Percentiles rank a stretch among this genome's conserved stretches.
Evolutionary conservation across 176 grass and related monocot genomes (phyloP).

Genomic region (Elymus sibiricus): DNA sequence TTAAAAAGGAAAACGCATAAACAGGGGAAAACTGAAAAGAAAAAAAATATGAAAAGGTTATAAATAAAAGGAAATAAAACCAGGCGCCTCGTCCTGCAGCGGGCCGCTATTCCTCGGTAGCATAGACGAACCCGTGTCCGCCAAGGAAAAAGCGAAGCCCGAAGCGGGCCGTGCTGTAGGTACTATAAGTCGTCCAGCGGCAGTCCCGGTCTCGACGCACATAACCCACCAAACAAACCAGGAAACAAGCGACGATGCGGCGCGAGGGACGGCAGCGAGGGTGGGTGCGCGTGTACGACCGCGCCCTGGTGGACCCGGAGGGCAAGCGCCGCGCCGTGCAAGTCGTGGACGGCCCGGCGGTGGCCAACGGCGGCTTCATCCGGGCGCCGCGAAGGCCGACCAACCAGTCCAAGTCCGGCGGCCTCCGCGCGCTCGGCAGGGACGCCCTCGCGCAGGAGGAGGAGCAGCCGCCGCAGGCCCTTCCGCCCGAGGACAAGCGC

Average conservation of each 20-base stretch:
- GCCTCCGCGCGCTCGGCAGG: background rate
- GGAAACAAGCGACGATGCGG: background rate
- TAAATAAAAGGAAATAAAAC: no score
- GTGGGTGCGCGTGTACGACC: conserved; percentile 18
- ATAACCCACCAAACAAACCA: background rate
- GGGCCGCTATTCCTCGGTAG: no score
- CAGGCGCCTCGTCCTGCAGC: no score
- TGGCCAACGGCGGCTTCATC: conserved; percentile 28
- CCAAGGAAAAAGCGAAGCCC: background rate
- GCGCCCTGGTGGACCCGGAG: background rate
- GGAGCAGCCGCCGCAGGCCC: background rate
- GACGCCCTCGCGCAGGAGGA: no score
- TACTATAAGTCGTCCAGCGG: background rate
- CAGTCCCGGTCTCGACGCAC: background rate
- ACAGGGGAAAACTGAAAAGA: no score
- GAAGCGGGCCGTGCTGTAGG: background rate
- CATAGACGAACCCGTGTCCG: background rate
- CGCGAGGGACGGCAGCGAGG: conserved; percentile 31
- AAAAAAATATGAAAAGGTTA: no score
- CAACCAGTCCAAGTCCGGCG: conserved; percentile 37
- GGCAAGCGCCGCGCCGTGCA: conserved; percentile 10
- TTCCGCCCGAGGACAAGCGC: background rate
- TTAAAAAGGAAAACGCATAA: no score
- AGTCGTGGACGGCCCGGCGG: background rate
- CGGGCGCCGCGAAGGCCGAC: conserved; percentile 32